Evolutionary conservation across 2,329 filamentous ascomycete species (phyloP), one percentile per base, ranked within the genome.

Genomic region (Aspergillus oerlinghausenensis): DNA sequence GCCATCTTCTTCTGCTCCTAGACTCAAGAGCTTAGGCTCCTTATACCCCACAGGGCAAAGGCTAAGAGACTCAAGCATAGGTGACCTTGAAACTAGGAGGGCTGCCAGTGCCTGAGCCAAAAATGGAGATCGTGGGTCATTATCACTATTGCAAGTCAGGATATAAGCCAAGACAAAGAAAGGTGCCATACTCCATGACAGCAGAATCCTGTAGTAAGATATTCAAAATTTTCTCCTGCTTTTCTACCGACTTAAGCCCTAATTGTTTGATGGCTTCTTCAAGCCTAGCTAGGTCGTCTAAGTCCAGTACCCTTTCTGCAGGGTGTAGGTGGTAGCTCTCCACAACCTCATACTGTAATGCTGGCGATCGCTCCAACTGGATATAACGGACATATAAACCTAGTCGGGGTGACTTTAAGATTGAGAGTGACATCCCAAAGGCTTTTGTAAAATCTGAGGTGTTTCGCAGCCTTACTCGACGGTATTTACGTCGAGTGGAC

Each of bases 401-500:
- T 11, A 40, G 35, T 40, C 35, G 35, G 35, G 35, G 35, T 40
- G 14, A n/a, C 35, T 40, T 40, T n/a, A 40, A n/a, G 4, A 40
- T 40, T 40, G 14, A 40, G 14, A 40, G 35, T 40, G n/a, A 40
- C 35, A 40, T 40, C 35, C 35, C 14, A 40, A 40, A 40, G 7
- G 35, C 35, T n/a, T 40, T 40, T 7, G 35, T 68, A 10, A 45
- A 17, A 45, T 11, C 21, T 14, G 14, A 28, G n/a, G 35, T 71
- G 26, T 29, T 52, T 40, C 51, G 23, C 17, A 52, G 35, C 29
- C 51, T 25, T 23, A 17, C 14, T 43, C 35, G 21, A 28, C 29
- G 40, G 51, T 23, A 43, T 52, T 40, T 52, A 23, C 19, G 51
- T 7, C 21, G 51, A 52, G 21, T 47, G 40, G 25, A 52, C 35